Percentiles rank a stretch among this genome's conserved stretches.
phyloP scores from a whole-genome alignment of 148 eudicot genomes.

The Rheum nobile region DNA sequence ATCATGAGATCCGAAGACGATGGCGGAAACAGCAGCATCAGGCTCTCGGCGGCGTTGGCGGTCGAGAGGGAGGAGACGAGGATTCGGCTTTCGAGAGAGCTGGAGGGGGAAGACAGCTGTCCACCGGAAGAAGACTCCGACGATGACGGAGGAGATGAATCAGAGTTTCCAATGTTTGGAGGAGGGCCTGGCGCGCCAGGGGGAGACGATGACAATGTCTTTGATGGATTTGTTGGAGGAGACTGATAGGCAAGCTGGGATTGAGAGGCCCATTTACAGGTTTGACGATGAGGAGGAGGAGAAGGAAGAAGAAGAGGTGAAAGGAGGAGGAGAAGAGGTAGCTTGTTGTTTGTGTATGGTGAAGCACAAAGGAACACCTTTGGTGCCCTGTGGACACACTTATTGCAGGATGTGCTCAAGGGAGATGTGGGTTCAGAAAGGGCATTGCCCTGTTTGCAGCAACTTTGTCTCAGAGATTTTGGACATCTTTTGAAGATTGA shows the following conservation, averaged over 20 bases:
- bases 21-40: slow-evolving; percentile 26
- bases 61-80: slow-evolving; percentile 39
- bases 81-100: slow-evolving; percentile 22
- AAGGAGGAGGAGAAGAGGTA: slow-evolving; percentile 19
- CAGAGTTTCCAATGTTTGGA: no score
- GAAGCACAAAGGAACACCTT: slow-evolving; percentile 25
- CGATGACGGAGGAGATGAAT: not conserved
- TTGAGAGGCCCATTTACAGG: slow-evolving; percentile 39
- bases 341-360: slow-evolving; percentile 69
- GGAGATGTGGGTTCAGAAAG: slow-evolving; percentile 24
- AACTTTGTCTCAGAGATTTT: slow-evolving; percentile 17
- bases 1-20: slow-evolving; percentile 1
- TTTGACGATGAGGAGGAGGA: slow-evolving; percentile 20
- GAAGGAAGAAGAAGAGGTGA: not conserved
- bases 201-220: slow-evolving; percentile 27
- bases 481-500: slow-evolving; percentile 18
- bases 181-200: no score
- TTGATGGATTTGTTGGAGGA: slow-evolving; percentile 85
- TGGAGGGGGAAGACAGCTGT: slow-evolving; percentile 15
- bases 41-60: slow-evolving; percentile 34
- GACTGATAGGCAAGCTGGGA: slow-evolving; percentile 52
- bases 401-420: slow-evolving; percentile 24
- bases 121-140: not conserved
- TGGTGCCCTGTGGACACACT: slow-evolving; percentile 31
- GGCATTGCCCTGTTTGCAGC: slow-evolving; percentile 28